Evolutionary conservation across 2,329 filamentous ascomycete species (phyloP).

Genomic region (Mycosphaerelloides madeirae): DNA sequence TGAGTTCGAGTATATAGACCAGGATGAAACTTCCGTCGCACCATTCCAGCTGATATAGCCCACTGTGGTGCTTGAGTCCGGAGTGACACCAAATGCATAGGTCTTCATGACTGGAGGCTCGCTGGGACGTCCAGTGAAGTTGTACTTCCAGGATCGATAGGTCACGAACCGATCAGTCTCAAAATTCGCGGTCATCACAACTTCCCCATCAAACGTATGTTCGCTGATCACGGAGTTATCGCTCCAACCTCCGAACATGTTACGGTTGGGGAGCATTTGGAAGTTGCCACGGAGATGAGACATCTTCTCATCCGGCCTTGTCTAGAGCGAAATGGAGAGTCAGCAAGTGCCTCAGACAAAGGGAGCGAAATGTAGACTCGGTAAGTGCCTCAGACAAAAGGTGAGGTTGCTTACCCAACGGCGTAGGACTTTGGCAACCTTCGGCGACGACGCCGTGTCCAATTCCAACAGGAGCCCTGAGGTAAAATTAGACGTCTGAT

Average conservation of each 20-base stretch:
- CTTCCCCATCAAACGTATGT: conserved; percentile 1
- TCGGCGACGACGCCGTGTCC: not conserved
- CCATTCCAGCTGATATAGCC: conserved; percentile 51
- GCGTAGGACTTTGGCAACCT: conserved; percentile 1
- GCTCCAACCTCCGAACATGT: conserved; percentile 20
- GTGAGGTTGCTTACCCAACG: conserved; percentile 23
- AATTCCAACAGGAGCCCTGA: not conserved
- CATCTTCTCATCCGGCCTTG: conserved; percentile 31
- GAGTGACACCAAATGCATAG: conserved; percentile 12
- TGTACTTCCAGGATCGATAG: conserved; percentile 38
- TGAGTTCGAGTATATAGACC: conserved; percentile 15
- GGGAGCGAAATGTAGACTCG: no score
- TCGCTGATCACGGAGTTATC: conserved; percentile 10
- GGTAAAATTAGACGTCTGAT: not conserved
- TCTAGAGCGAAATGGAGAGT: no score
- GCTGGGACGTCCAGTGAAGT: conserved; percentile 29
- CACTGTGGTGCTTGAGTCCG: conserved; percentile 17
- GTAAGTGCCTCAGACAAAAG: no score
- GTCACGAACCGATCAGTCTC: conserved; percentile 30
- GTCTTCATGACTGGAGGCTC: conserved; percentile 28
- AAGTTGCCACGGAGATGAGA: conserved; percentile 32
- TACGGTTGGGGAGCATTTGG: conserved; percentile 33
- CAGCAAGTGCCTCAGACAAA: no score
- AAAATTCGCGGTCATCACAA: conserved; percentile 31
- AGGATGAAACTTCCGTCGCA: conserved; percentile 29